Base-by-base conservation (phyloP, 2,329 filamentous ascomycete species). In the Calonectria honghensis region DNA sequence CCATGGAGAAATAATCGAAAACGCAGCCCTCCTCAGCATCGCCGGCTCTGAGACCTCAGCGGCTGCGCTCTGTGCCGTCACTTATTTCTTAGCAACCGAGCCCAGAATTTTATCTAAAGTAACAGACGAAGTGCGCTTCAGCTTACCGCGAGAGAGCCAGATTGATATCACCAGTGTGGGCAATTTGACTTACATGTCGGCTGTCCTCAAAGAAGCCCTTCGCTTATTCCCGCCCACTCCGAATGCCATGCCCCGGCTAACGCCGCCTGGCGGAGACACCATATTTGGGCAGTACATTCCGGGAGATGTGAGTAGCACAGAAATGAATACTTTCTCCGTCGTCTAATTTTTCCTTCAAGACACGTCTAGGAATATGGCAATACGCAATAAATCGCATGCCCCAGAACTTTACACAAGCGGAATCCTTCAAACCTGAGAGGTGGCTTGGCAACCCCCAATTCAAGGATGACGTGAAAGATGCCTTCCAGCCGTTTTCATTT, bases 401-500 rank as follows among this genome's bases (percentile, higher is more conserved):
- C 16, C 35, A 16, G 24, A 72, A 68, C 24, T 74, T 74, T 51
- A 24, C 52, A 6, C 35, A 50, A 10, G 16, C 73, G 2, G 48
- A 72, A 20, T 64, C 31, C 7, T 74, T 74, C 51, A 61, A 72
- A 3, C 73, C 73, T 3, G 73, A 74, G 20, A 45, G 73, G 9
- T 74, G 69, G 73, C 69, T 74, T 32, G 69, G 39, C 14, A 69
- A 74, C 5, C 1, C 31, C 18, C 37, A 14, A 9, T 72, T 68
- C 37, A 35, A 13, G 10, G 50, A 68, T 3, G 73, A 74, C 11
- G 29, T 52, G 11, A 64, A 39, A 18, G 31, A 63, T 11, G 73
- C 39, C 3, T 52, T 74, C 24, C 69, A 74, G n/a, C 73, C 73
- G 3, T 74, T 74, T 14, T 74, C 73, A 7, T 50, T 63, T n/a